Evolutionary conservation across 441 rosid genomes (phyloP).

Genomic region (Caryocar brasiliense): DNA sequence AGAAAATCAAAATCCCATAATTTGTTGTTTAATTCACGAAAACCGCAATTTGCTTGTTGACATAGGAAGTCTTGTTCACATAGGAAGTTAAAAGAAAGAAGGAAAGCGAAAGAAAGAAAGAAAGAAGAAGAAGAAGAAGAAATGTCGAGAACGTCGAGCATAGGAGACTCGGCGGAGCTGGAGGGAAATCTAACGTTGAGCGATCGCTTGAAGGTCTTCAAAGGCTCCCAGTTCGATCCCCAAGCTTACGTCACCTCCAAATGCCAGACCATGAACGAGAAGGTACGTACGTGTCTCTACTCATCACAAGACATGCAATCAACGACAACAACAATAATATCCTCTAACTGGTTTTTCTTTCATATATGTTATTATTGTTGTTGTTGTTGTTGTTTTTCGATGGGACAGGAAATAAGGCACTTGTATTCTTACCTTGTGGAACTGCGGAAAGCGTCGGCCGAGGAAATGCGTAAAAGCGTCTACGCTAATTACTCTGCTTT

Average conservation of each 20-base stretch:
- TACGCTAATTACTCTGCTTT: conserved; percentile 88
- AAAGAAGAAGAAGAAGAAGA: too few relatives aligned
- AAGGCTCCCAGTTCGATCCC: conserved; percentile 53
- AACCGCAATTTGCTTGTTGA: too few relatives aligned
- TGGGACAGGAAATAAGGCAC: conserved; percentile 72
- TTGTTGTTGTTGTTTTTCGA: not conserved
- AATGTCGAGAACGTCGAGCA: conserved; percentile 27
- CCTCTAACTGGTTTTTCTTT: not conserved
- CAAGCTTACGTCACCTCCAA: conserved; percentile 49
- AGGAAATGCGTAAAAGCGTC: conserved; percentile 93
- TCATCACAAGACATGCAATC: not conserved
- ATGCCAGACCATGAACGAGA: conserved; percentile 65
- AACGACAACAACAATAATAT: not conserved
- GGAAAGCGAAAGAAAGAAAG: too few relatives aligned
- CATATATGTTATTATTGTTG: not conserved
- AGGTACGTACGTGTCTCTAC: conserved; percentile 26
- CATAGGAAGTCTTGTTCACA: too few relatives aligned
- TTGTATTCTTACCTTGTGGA: conserved; percentile 55
- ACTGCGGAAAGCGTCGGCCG: conserved; percentile 84
- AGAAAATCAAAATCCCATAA: too few relatives aligned
- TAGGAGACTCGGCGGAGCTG: conserved; percentile 51
- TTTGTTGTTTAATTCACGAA: too few relatives aligned
- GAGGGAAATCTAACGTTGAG: conserved; percentile 46
- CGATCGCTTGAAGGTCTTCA: conserved; percentile 66
- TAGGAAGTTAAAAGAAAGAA: too few relatives aligned